Evolutionary conservation across 305 asterid species (phyloP).

Genomic region (Solanum aculeatissimum): DNA sequence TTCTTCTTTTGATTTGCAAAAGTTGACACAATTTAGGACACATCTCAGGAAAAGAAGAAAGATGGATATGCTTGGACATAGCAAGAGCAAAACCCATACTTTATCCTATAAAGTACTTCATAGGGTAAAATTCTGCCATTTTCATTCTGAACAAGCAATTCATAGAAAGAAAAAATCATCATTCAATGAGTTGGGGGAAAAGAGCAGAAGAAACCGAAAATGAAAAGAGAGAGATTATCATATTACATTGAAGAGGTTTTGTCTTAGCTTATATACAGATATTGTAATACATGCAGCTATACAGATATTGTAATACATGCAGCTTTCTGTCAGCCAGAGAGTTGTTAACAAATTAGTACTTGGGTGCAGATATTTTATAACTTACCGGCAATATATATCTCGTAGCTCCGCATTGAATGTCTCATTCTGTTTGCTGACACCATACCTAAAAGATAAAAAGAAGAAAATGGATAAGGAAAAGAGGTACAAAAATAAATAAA

Average conservation of each 20-base stretch:
- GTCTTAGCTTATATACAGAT: neutral
- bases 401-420: conserved; percentile 86
- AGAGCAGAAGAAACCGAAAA: neutral
- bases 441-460: conserved; percentile 50
- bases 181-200: neutral
- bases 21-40: neutral
- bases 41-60: neutral
- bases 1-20: neutral
- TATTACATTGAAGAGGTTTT: neutral
- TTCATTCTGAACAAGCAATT: neutral
- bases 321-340: neutral
- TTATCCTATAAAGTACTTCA: neutral
- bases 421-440: conserved; percentile 88
- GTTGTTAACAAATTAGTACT: neutral
- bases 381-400: conserved; percentile 88
- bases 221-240: neutral
- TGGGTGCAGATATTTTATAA: neutral
- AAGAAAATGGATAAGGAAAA: neutral
- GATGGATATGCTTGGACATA: neutral
- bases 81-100: neutral
- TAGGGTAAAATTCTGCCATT: neutral
- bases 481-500: neutral
- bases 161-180: neutral
- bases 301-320: neutral
- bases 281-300: neutral